Conservation (phyloP, 2,329 filamentous ascomycete genomes). For the Teratosphaeria viscida region DNA sequence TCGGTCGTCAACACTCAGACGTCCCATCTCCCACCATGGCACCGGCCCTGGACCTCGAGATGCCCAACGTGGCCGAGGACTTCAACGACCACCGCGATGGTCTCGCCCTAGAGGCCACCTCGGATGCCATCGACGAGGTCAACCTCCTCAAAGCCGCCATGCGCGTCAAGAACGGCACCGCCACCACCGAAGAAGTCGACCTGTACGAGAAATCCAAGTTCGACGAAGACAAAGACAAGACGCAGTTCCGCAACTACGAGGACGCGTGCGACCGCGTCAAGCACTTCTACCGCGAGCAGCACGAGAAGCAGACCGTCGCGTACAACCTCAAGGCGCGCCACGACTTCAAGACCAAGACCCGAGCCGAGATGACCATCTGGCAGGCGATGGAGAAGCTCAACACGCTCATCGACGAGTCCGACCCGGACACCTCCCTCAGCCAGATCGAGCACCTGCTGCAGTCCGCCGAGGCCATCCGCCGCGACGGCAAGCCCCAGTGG, state of each 20-base stretch:
- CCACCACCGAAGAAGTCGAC: constrained; percentile 35
- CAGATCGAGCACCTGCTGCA: constrained; percentile 88
- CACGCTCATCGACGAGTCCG: constrained; percentile 80
- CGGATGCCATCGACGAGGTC: constrained; percentile 50
- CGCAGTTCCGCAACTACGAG: constrained; percentile 71
- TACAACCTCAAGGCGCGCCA: constrained; percentile 78
- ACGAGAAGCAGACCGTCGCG: constrained; percentile 63
- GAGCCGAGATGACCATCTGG: constrained; percentile 76
- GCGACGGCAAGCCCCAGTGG: constrained; percentile 73
- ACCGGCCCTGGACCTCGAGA: constrained; percentile 34
- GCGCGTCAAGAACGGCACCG: constrained; percentile 38
- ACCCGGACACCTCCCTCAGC: constrained; percentile 76
- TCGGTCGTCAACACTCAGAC: neutral
- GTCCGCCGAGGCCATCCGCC: constrained; percentile 77
- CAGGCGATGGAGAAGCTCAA: constrained; percentile 88
- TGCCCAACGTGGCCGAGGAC: constrained; percentile 32
- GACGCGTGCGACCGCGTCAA: constrained; percentile 75
- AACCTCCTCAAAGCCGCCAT: constrained; percentile 49
- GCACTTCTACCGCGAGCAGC: constrained; percentile 69
- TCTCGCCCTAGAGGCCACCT: constrained; percentile 47
- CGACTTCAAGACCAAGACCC: constrained; percentile 54
- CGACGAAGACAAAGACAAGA: constrained; percentile 67
- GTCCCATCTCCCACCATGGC: constrained; percentile 28
- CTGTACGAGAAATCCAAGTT: constrained; percentile 54
- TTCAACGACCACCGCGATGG: constrained; percentile 44